Conservation (phyloP, 345 rosid species). For the Corymbia maculata region DNA sequence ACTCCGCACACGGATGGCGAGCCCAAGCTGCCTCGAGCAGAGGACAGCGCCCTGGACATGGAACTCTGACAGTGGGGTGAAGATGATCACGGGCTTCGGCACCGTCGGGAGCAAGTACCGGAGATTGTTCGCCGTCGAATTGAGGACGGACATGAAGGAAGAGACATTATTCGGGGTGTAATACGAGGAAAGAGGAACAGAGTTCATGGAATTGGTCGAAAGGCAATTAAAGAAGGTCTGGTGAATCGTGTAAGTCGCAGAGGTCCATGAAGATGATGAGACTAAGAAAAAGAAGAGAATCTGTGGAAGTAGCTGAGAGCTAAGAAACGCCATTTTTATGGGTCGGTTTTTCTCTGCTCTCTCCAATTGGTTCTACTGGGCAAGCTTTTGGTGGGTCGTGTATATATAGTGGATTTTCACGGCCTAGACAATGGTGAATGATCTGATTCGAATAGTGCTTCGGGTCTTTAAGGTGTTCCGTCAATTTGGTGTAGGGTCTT, state of each 20-base stretch:
- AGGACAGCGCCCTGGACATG: slow-evolving; percentile 59
- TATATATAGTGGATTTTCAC: background rate
- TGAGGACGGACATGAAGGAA: slow-evolving; percentile 30
- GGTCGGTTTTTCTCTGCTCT: background rate
- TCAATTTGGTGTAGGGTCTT: background rate
- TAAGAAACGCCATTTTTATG: background rate
- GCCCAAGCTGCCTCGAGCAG: slow-evolving; percentile 28
- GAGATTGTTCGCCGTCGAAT: slow-evolving; percentile 42
- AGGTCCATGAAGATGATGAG: background rate
- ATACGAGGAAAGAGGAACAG: slow-evolving; percentile 12
- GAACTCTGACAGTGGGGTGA: slow-evolving; percentile 32
- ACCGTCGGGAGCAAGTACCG: slow-evolving; percentile 23
- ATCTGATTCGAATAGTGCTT: background rate
- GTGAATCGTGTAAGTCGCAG: background rate
- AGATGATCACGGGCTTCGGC: slow-evolving; percentile 54
- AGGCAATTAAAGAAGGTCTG: slow-evolving; percentile 35
- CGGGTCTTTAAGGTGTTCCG: background rate
- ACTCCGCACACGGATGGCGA: slow-evolving; percentile 43
- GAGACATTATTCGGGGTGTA: slow-evolving; percentile 10
- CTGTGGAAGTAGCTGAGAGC: background rate
- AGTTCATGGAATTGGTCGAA: slow-evolving; percentile 7
- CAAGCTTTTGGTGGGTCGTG: background rate
- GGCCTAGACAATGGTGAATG: background rate
- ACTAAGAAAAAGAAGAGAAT: background rate
- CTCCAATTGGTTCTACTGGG: background rate